These are phyloP conservation scores for Amphicarpaea edgeworthii DNA, from an alignment of 306 rosid species.

Conservation along the genomic window DNA sequence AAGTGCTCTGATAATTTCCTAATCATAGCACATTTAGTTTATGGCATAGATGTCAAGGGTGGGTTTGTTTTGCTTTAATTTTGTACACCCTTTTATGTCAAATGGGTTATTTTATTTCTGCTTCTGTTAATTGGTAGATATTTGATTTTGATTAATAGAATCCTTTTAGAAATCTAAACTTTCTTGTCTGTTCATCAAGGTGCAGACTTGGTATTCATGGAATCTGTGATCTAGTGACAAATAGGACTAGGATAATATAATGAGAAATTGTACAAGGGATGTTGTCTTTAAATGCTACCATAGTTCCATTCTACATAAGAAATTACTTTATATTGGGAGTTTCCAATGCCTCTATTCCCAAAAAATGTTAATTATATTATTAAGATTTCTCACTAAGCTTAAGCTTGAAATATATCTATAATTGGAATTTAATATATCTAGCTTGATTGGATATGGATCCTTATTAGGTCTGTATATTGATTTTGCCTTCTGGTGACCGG, in stretches of 20 bases:
- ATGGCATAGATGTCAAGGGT: background rate
- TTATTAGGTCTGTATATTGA: background rate
- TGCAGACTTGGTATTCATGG: background rate
- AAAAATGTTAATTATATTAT: background rate
- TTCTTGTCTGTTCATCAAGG: background rate
- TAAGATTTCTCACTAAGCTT: background rate
- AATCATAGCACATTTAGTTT: background rate
- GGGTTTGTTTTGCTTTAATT: background rate
- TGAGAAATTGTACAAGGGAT: background rate
- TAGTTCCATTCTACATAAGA: background rate
- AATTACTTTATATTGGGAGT: background rate
- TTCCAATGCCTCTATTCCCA: background rate
- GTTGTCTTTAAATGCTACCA: background rate
- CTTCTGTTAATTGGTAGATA: background rate
- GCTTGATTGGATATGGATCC: background rate
- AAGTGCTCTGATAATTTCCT: background rate
- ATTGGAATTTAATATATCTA: background rate
- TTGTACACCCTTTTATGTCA: background rate
- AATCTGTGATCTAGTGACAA: background rate
- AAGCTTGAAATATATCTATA: background rate
- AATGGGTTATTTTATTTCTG: background rate
- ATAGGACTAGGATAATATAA: background rate
- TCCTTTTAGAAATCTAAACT: background rate
- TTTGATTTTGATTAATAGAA: background rate
- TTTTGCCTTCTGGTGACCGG: background rate